Base-by-base conservation (phyloP, 441 rosid species). In the Corymbia citriodora region DNA sequence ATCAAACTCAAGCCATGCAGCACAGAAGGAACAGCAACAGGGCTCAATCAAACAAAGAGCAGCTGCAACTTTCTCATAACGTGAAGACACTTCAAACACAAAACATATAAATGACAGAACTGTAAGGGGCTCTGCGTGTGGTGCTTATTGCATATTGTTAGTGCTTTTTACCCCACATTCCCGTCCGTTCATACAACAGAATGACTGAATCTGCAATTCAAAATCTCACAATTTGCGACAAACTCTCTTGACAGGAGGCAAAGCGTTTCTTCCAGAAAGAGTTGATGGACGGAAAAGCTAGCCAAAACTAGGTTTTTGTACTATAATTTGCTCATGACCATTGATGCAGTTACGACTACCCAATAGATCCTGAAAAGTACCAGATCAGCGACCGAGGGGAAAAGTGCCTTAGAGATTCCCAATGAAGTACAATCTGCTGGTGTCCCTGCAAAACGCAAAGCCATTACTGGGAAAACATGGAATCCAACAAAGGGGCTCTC, bases 341-440 rank as follows among this genome's bases (percentile, higher is more conserved):
- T 79, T 23, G 53, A 79, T 40, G 53, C 85, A 79, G 52, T 12
- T 40, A 88, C 36, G 87, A 52, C 89, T 87, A 70, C 79, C 90
- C n/a, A 17, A 6, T 52, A 91, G 90, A 88, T 87, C 45, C 81
- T 65, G 88, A 91, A 87, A 90, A 87, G 85, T 94, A 98, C 99
- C 97, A 98, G 91, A 91, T 97, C 96, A 92, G 99, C 97, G 87
- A 92, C 89, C 31, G 93, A 94, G 68, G 98, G 96, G 92, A 98
- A 97, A 52, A 98, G 94, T 9, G 93, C 94, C 87, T 92, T 92
- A 1, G 97, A 97, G 91, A 98, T 50, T 87, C 99, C 99, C 89
- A 96, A 91, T 61, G 98, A 96, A 89, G 98, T 92, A 91, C 97
- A 98, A 92, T 98, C 99, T 36, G 97, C 99, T 9, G 99, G 99